Base-by-base conservation (phyloP, 2,329 filamentous ascomycete genomes). In the Talaromyces sp. region DNA sequence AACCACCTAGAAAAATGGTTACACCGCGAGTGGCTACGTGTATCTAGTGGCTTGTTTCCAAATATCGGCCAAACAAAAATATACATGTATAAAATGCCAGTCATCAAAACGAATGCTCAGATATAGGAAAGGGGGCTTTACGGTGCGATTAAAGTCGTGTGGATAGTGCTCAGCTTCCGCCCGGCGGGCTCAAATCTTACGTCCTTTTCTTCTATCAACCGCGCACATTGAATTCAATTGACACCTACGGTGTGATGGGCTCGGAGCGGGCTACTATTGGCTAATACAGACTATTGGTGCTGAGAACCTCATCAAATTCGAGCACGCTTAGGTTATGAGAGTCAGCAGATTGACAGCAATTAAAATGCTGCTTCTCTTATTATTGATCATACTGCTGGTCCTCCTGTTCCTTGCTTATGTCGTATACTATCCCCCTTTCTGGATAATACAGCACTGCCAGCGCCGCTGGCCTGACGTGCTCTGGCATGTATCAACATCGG, bases 361-460 rank as follows among this genome's bases (percentile, higher is more conserved):
- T 39, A 39, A 39, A 19, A 59, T 66, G 47, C 22, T 63, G 10
- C 27, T 57, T 15, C 61, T 66, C 22, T 47, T 66, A 8, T 25
- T 63, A 15, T 19, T 63, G 22, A 39, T 50, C n/a, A n/a, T 63
- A 19, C n/a, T 63, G 22, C 11, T 61, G 11, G 7, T 49, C 5
- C 22, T 50, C 17, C 31, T 66, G 3, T 35, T 41, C 27, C 3
- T 76, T 61, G 79, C 89, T 69, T 95, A 92, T 80, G 76, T 86
- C 68, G 82, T 96, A 70, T 96, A 96, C 84, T 93, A 92, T 75
- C 92, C 93, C 2, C 92, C 93, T 0, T 78, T 77, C n/a, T 77
- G 85, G 54, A 77, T 96, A 41, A 90, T 96, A 73, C 79, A 82
- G 65, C 89, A 90, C 80, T 86, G 96, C 66, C 85, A 89, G 71